phyloP scores from a whole-genome alignment of 2,329 filamentous ascomycete species.

The Didymella keratinophila region DNA sequence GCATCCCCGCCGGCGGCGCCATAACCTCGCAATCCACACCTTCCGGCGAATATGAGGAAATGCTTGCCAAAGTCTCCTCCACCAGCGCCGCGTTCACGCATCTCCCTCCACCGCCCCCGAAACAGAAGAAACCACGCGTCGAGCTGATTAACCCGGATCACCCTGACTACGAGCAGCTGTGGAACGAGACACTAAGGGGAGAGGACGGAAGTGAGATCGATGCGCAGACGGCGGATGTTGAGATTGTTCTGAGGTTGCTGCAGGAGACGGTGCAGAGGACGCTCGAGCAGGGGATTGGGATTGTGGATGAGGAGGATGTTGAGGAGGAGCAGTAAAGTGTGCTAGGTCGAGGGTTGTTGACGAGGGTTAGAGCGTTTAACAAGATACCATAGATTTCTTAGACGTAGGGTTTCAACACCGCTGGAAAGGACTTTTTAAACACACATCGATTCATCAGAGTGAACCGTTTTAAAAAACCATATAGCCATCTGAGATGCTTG shows the following conservation, averaged over 20 bases:
- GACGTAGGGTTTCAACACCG: conserved; percentile 17
- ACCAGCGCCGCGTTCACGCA: conserved; percentile 43
- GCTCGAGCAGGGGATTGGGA: conserved; percentile 17
- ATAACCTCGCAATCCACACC: conserved; percentile 85
- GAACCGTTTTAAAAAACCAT: no score
- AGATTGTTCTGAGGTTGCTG: conserved; percentile 14
- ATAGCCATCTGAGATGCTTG: no score
- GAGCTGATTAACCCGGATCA: conserved; percentile 29
- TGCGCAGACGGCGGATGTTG: conserved; percentile 3
- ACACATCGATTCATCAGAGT: no score
- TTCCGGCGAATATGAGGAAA: conserved; percentile 86
- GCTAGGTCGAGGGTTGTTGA: not conserved
- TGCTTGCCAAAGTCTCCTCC: conserved; percentile 62
- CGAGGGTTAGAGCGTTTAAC: not conserved
- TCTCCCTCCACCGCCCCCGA: conserved; percentile 21
- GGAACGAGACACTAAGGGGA: conserved; percentile 27
- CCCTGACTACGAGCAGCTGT: conserved; percentile 30
- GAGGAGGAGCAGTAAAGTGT: not conserved
- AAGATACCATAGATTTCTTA: conserved; percentile 8
- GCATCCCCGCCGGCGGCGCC: conserved; percentile 87
- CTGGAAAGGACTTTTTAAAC: not conserved
- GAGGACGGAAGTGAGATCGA: conserved; percentile 7
- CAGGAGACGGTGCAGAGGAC: conserved; percentile 20
- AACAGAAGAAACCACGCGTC: conserved; percentile 25
- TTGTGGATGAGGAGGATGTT: conserved; percentile 15